Conservation (phyloP, 352 stramenopile genomes). For the Globisporangium nodosum region DNA sequence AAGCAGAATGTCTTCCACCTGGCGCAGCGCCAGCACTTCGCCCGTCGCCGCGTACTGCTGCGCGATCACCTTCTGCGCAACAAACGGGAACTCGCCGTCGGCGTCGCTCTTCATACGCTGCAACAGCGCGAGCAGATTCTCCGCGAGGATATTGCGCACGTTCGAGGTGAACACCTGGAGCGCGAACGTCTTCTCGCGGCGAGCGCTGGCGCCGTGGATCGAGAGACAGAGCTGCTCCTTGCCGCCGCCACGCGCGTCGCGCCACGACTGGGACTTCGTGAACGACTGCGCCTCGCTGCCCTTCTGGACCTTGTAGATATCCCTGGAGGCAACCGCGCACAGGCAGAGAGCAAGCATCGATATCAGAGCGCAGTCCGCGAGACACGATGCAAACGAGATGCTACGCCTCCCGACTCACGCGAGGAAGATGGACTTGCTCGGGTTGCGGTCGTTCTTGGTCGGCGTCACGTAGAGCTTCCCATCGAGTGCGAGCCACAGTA, state of each 20-base stretch:
- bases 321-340: slow-evolving; percentile 10
- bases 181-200: slow-evolving; percentile 31
- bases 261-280: slow-evolving; percentile 44
- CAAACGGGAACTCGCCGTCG: slow-evolving; percentile 45
- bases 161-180: slow-evolving; percentile 37
- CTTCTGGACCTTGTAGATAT: slow-evolving; percentile 39
- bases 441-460: slow-evolving; percentile 39
- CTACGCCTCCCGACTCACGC: slow-evolving; percentile 18
- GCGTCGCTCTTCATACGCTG: slow-evolving; percentile 36
- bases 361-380: neutral
- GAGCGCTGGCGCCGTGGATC: slow-evolving; percentile 24
- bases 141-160: slow-evolving; percentile 43
- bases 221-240: slow-evolving; percentile 47
- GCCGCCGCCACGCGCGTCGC: slow-evolving; percentile 30
- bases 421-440: slow-evolving; percentile 34
- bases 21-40: slow-evolving; percentile 31
- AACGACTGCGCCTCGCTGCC: slow-evolving; percentile 39
- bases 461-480: slow-evolving; percentile 34
- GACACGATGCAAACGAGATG: neutral
- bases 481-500: slow-evolving; percentile 44
- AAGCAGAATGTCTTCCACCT: slow-evolving; percentile 41
- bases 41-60: slow-evolving; percentile 35
- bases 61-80: slow-evolving; percentile 34
- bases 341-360: neutral
- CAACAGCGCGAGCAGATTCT: slow-evolving; percentile 38